Conservation (phyloP, 305 asterid species). For the Rubia peregrina region DNA sequence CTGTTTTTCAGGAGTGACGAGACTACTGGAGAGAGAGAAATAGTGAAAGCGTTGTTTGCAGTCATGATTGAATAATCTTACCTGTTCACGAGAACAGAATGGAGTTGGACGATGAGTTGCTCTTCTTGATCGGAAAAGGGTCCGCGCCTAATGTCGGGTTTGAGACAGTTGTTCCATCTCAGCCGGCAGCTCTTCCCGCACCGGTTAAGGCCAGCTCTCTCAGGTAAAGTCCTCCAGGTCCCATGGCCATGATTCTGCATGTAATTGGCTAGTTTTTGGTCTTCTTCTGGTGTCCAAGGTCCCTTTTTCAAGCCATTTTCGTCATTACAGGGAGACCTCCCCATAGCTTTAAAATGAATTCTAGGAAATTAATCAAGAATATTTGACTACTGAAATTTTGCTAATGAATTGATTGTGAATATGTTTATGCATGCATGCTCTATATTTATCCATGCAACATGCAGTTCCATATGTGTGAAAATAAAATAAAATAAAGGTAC, state of each 20-base stretch:
- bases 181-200: constrained; percentile 54
- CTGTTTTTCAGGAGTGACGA: too few relatives aligned
- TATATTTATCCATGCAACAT: neutral
- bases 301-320: constrained; percentile 37
- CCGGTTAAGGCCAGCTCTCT: constrained; percentile 36
- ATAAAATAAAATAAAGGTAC: neutral
- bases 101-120: constrained; percentile 12
- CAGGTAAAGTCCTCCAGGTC: constrained; percentile 39
- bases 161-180: constrained; percentile 49
- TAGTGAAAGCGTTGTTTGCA: too few relatives aligned
- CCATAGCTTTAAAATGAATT: constrained; percentile 18
- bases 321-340: constrained; percentile 24
- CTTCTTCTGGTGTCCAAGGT: constrained; percentile 51
- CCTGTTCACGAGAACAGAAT: constrained; percentile 13
- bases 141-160: constrained; percentile 48
- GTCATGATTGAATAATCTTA: neutral
- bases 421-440: too few relatives aligned
- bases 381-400: neutral
- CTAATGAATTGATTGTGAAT: neutral
- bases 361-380: neutral
- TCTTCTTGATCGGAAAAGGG: constrained; percentile 22
- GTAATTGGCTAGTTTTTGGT: constrained; percentile 27
- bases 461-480: neutral
- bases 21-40: too few relatives aligned
- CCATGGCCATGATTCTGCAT: constrained; percentile 32